Base-by-base conservation (phyloP, 2,329 filamentous ascomycete genomes). In the Stemphylium vesicarium region DNA sequence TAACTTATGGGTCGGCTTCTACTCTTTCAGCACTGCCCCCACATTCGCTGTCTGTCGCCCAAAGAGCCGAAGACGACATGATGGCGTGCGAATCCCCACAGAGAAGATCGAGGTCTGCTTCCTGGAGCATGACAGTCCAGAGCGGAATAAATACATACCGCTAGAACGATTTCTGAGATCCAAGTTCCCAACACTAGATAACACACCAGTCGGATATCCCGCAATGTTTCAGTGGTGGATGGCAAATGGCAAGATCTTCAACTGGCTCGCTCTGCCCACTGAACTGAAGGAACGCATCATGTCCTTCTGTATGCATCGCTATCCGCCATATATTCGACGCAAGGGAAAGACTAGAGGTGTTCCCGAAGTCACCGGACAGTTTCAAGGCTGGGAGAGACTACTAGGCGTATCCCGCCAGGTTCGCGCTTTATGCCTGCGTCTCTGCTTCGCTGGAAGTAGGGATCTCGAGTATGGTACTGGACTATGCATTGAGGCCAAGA, bases 271-370 rank as follows among this genome's bases (percentile, higher is more conserved):
- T 2, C 45, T 73, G 1, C 63, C 71, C 0, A 69, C 58, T 0
- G 70, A 74, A 20, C 29, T 73, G 0, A 73, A 73, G 32, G 64
- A 68, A 26, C 40, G 57, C 11, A 47, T 72, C 22, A 31, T 73
- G 1, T 44, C 59, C 4, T 63, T 51, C 37, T 70, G 66, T 11
- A 51, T 71, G 35, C 39, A 56, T 16, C 53, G 39, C 4, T 48
- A 46, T 10, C 45, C 13, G 11, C 8, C 37, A 1, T 15, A 12
- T 13, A 5, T 6, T 8, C 0, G 42, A 10, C 16, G 4, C 18
- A 13, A 29, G n/a, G 38, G 32, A 4, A 22, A 33, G 4, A 8
- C 4, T 0, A 41, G 9, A 7, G 59, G 50, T 0, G 41, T 57
- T 0, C 60, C 53, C 2, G 69, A 74, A 32, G 26, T 71, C 5